Evolutionary conservation across 371 early-diverging fungal species (phyloP), one percentile per base, ranked within the genome.

Genomic region (Parasitella parasitica): DNA sequence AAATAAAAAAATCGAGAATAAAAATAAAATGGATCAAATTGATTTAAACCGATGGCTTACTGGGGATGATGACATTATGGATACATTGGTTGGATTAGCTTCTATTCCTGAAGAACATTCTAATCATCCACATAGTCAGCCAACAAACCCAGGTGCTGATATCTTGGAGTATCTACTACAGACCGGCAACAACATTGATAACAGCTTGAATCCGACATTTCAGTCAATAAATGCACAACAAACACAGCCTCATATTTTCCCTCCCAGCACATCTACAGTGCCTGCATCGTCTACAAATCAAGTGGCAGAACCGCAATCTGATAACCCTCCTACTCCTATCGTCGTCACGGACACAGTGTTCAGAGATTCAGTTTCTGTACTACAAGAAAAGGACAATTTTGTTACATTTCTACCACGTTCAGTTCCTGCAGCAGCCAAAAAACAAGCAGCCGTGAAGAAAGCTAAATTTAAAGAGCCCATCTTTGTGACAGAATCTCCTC

Each of bases 401-500:
- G 62, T 65, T 26, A 58, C 54, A 6, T 58, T 65, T 41, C 16
- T 28, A 8, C 64, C 70, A 3, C 30, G 18, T 11, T 26, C 26
- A 13, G 36, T 8, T 28, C 7, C 61, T 6, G 18, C 37, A 15
- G 5, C 48, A n/a, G 58, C 46, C 20, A 35, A 32, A 22, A 56
- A 36, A 24, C 20, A 18, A 15, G 12, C 32, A 4, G 49, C 15
- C 43, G 16, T 49, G 1, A 61, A 55, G 30, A 65, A 66, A 41
- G 24, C 52, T 11, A 63, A 59, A 13, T 59, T 59, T 37, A 70
- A 63, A 22, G 60, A 70, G 20, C 63, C 70, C 0, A 59, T 70
- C 2, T 66, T 70, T 59, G 60, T 63, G 2, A 63, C 66, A 18
- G 70, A 63, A 2, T 63, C 59, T 5, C 57, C 66, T 27, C 69